Conservation (phyloP, 495 filamentous ascomycete species). For the Hyaloscypha hepaticicola region DNA sequence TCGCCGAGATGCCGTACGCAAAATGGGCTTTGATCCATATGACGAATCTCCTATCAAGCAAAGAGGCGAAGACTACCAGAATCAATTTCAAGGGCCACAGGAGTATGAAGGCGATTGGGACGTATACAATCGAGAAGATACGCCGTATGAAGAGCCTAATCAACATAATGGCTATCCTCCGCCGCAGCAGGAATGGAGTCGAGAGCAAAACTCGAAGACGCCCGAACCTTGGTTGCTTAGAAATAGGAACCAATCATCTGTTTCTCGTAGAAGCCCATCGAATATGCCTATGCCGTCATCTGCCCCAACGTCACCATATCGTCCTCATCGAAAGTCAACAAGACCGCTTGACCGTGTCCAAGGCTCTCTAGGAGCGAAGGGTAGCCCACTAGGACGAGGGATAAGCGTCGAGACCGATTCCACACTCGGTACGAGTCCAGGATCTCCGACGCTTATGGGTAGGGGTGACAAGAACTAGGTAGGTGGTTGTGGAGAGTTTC, state of each 20-base stretch:
- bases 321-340: conserved; percentile 17
- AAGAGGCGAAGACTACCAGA: conserved; percentile 27
- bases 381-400: conserved; percentile 30
- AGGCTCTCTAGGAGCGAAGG: not conserved
- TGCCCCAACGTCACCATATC: conserved; percentile 20
- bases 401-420: conserved; percentile 29
- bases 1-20: conserved; percentile 67
- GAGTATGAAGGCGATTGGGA: conserved; percentile 5
- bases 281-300: conserved; percentile 3
- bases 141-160: conserved; percentile 17
- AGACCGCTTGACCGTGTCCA: conserved; percentile 25
- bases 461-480: not conserved
- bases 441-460: conserved; percentile 18
- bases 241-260: conserved; percentile 10
- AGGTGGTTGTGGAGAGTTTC: not conserved
- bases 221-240: conserved; percentile 27
- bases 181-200: not conserved
- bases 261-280: not conserved
- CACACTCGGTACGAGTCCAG: conserved; percentile 27
- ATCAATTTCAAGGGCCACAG: conserved; percentile 17
- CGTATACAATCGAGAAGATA: conserved; percentile 11
- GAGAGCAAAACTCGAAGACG: conserved; percentile 17
- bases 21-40: conserved; percentile 88
- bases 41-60: conserved; percentile 31
- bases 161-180: conserved; percentile 3